These are phyloP conservation scores for Xylariaceae sp. DNA, from an alignment of 2,329 filamentous ascomycete species.

Conservation along the genomic window DNA sequence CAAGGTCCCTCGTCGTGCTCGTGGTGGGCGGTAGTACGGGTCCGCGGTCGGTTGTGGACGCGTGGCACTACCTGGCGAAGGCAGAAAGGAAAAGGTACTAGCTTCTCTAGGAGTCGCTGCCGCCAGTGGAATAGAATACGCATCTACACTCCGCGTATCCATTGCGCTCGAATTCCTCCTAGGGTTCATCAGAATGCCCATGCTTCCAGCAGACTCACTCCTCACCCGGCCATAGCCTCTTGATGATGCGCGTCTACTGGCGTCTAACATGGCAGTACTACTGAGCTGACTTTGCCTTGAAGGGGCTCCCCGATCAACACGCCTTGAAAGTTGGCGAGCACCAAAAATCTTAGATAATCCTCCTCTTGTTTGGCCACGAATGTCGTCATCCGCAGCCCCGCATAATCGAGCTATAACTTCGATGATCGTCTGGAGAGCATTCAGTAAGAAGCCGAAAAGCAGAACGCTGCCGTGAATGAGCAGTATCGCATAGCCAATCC, in stretches of 20 bases:
- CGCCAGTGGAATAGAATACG: constrained; percentile 48
- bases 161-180: constrained; percentile 54
- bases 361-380: constrained; percentile 67
- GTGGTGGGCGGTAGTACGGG: constrained; percentile 84
- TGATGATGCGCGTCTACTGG: constrained; percentile 61
- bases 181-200: constrained; percentile 42
- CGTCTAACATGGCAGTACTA: constrained; percentile 71
- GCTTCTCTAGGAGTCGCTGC: constrained; percentile 71
- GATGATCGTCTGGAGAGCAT: constrained; percentile 82
- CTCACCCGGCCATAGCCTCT: constrained; percentile 56
- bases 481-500: constrained; percentile 92
- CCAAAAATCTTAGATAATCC: constrained; percentile 88
- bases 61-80: constrained; percentile 49
- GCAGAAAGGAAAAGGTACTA: constrained; percentile 68
- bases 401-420: constrained; percentile 81
- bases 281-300: constrained; percentile 80
- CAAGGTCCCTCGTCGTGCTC: constrained; percentile 63
- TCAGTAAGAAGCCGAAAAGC: constrained; percentile 88
- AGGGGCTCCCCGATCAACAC: constrained; percentile 58
- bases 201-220: constrained; percentile 59
- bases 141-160: constrained; percentile 47
- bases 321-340: constrained; percentile 79
- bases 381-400: constrained; percentile 75
- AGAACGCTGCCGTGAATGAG: constrained; percentile 80
- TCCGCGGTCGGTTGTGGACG: constrained; percentile 53